Percentiles rank a stretch among this genome's conserved stretches.
phyloP scores from a whole-genome alignment of 805 yeast genomes.

The Zygotorulaspora danielsina region DNA sequence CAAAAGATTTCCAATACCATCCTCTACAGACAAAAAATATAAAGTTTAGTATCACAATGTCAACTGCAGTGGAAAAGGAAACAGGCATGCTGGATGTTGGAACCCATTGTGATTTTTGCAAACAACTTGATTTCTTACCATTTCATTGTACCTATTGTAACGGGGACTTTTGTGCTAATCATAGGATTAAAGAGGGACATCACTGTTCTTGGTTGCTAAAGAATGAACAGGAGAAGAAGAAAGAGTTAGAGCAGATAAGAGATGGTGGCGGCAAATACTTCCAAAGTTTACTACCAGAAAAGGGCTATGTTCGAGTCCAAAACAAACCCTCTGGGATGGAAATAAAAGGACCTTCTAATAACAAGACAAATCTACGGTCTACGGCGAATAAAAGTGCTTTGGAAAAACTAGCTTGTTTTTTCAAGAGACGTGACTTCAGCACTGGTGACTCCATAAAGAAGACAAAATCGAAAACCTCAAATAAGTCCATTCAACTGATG shows the following conservation, averaged over 20 bases:
- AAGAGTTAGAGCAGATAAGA: not conserved
- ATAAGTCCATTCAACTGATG: slow-evolving; percentile 18
- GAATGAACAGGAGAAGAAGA: slow-evolving; percentile 3
- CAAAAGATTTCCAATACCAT: too few relatives aligned
- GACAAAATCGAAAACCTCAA: slow-evolving; percentile 14
- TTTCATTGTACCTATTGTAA: slow-evolving; percentile 32
- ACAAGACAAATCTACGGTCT: slow-evolving; percentile 8
- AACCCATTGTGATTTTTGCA: slow-evolving; percentile 32
- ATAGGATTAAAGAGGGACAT: slow-evolving; percentile 29
- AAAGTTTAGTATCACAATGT: too few relatives aligned
- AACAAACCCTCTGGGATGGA: not conserved
- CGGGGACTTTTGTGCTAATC: slow-evolving; percentile 30
- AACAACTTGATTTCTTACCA: slow-evolving; percentile 34
- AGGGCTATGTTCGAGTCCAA: slow-evolving; percentile 25
- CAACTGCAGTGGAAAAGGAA: slow-evolving; percentile 18
- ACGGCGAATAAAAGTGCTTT: slow-evolving; percentile 22
- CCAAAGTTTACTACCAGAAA: slow-evolving; percentile 31
- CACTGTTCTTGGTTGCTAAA: slow-evolving; percentile 23
- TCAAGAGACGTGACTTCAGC: slow-evolving; percentile 17
- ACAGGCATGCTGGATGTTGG: slow-evolving; percentile 38
- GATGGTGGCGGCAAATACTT: slow-evolving; percentile 24
- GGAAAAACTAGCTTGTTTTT: slow-evolving; percentile 27
- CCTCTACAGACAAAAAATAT: too few relatives aligned
- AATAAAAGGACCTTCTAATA: not conserved
- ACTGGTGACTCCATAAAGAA: slow-evolving; percentile 4